Evolutionary conservation across 2,329 filamentous ascomycete species (phyloP), one percentile per base, ranked within the genome.

Genomic region (Aspergillus proliferans): DNA sequence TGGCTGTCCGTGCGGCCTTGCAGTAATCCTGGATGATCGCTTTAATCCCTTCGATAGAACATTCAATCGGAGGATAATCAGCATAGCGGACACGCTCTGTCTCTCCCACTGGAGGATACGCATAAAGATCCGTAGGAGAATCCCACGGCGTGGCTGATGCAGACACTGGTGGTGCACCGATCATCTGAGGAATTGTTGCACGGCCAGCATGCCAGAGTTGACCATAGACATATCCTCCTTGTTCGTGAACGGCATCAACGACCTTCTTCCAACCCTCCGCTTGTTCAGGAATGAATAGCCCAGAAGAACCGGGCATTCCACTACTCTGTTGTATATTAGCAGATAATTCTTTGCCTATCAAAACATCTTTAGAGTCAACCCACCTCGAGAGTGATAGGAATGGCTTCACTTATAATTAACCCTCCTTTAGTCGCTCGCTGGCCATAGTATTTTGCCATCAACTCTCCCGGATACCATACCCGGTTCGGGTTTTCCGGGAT

Each of bases 191-290:
- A 47, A 69, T 65, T 2, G 74, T 75, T 9, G 69, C 65, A 45
- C 77, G 72, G 6, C 77, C 77, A 2, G 76, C 72, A 52, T 76
- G 73, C 72, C 57, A 63, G 3, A 69, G 50, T 52, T 71, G 67
- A 47, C 60, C 64, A 53, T 65, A 67, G 48, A 80, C 78, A 53
- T 68, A 71, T 7, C 74, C 74, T 6, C 76, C 76, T 49, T 76
- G 75, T 10, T 68, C 68, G 52, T 80, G 77, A 1, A 80, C 75
- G 8, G 70, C 72, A 38, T 77, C 69, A 1, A 75, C 75, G 21
- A 78, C 72, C 49, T 68, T 70, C 52, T 76, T 77, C 77, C 76
- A 79, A 10, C 70, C 75, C 2, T 65, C 63, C 41, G 74, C 68
- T 53, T 80, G 77, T 21, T 70, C 57, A 18, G 57, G 47, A 43